A percentile compares a stretch with the other conserved stretches of the same genome.
phyloP scores from a whole-genome alignment of 2,329 filamentous ascomycete species.

The Monilinia polystroma region DNA sequence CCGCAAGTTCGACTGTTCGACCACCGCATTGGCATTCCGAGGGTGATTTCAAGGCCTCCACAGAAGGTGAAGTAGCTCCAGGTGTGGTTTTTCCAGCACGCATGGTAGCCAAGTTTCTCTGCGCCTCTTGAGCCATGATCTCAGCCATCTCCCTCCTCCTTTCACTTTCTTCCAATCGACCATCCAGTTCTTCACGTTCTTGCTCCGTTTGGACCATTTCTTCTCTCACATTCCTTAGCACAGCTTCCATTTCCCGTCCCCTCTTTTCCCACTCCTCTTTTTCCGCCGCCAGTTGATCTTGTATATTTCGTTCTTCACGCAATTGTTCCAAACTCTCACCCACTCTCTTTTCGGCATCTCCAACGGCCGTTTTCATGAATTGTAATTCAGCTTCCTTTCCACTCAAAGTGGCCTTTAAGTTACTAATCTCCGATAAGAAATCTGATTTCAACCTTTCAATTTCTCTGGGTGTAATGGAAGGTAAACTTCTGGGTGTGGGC shows the following conservation, averaged over 20 bases:
- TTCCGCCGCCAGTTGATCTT: conserved; percentile 71
- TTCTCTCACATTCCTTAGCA: conserved; percentile 75
- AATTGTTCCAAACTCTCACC: conserved; percentile 82
- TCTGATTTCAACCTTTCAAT: conserved; percentile 88
- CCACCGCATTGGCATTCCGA: conserved; percentile 37
- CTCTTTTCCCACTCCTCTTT: conserved; percentile 82
- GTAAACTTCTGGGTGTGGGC: conserved; percentile 87
- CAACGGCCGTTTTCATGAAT: conserved; percentile 81
- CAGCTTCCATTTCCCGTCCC: conserved; percentile 79
- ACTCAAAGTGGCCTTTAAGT: conserved; percentile 85
- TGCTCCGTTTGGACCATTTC: conserved; percentile 75
- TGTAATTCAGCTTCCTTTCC: conserved; percentile 91
- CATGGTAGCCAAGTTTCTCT: conserved; percentile 73
- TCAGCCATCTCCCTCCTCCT: conserved; percentile 71
- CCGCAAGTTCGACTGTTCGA: conserved; percentile 75
- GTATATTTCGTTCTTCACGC: conserved; percentile 69
- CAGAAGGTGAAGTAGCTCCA: conserved; percentile 38
- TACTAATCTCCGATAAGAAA: conserved; percentile 89
- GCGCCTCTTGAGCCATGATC: conserved; percentile 71
- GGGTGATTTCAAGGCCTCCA: conserved; percentile 39
- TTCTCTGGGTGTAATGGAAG: conserved; percentile 87
- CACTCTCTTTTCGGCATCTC: conserved; percentile 87
- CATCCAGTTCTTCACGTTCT: conserved; percentile 77
- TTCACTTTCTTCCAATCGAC: conserved; percentile 74
- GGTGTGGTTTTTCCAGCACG: conserved; percentile 55